Evolutionary conservation across 345 rosid genomes (phyloP).

Genomic region (Sisymbrium altissimum): DNA sequence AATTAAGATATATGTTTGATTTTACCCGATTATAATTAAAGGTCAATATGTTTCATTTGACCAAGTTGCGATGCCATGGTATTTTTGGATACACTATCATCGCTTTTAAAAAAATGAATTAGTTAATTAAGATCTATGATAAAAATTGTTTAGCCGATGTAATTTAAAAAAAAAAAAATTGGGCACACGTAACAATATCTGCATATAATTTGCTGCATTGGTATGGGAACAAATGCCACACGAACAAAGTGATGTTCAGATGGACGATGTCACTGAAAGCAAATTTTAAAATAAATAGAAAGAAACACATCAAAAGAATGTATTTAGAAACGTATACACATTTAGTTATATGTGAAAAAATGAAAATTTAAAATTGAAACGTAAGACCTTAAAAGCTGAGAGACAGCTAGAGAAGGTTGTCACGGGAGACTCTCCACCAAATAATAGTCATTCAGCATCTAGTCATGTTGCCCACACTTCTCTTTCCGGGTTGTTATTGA

Average conservation of each 20-base stretch:
- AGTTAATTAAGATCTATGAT: not conserved
- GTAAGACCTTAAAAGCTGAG: slow-evolving; percentile 22
- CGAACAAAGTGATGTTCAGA: not conserved
- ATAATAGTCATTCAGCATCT: slow-evolving; percentile 12
- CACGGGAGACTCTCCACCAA: slow-evolving; percentile 32
- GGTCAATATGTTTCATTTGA: too few relatives aligned
- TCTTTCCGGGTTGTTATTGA: not conserved
- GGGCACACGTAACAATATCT: not conserved
- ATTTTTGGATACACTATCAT: not conserved
- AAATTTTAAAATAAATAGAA: not conserved
- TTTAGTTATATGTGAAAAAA: not conserved
- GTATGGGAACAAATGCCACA: not conserved
- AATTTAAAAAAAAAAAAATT: not conserved
- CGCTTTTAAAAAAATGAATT: not conserved
- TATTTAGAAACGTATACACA: not conserved
- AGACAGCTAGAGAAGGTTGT: slow-evolving; percentile 23
- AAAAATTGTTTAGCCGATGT: not conserved
- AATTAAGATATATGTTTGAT: too few relatives aligned
- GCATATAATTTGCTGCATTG: not conserved
- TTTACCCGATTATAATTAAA: too few relatives aligned
- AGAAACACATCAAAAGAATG: not conserved
- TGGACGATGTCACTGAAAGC: not conserved
- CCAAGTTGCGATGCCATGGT: not conserved
- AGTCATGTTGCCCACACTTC: slow-evolving; percentile 33
- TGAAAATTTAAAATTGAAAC: not conserved